A percentile compares a stretch with the other conserved stretches of the same genome.
Conservation (phyloP, 75 land plant species). For the Pseudotsuga menziesii region DNA sequence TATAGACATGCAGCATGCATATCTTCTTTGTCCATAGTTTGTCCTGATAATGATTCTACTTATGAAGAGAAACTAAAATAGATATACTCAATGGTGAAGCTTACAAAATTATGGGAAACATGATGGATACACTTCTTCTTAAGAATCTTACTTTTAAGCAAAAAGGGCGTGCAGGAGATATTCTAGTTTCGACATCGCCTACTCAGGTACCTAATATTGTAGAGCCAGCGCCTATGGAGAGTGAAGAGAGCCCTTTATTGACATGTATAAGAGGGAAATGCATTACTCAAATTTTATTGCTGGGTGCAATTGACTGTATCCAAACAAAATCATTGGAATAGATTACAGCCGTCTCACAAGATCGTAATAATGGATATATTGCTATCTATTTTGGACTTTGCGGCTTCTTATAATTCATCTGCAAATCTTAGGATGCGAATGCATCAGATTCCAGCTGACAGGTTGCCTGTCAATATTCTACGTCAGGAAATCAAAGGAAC, state of each 20-base stretch:
- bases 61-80: too few relatives aligned
- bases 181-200: too few relatives aligned
- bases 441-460: conserved; percentile 63
- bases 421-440: conserved; percentile 70
- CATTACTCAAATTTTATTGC: conserved; percentile 79
- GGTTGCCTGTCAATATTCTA: too few relatives aligned
- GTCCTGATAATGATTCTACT: too few relatives aligned
- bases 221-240: conserved; percentile 37
- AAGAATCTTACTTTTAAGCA: too few relatives aligned
- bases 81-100: too few relatives aligned
- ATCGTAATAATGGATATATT: conserved; percentile 80
- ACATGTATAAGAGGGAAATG: conserved; percentile 75
- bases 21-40: too few relatives aligned
- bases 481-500: too few relatives aligned
- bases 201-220: conserved; percentile 55
- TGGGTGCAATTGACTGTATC: conserved; percentile 86
- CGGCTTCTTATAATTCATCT: conserved; percentile 85
- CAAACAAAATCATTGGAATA: conserved; percentile 88
- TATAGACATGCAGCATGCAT: too few relatives aligned
- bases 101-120: too few relatives aligned
- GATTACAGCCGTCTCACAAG: conserved; percentile 63
- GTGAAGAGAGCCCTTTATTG: conserved; percentile 54
- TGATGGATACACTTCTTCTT: too few relatives aligned
- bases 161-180: too few relatives aligned
- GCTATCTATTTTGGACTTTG: conserved; percentile 79